A percentile compares a stretch with the other conserved stretches of the same genome.
These are phyloP conservation scores for Tephrocybe sp. DNA, from an alignment of 768 basidiomycete species.

Conservation along the genomic window DNA sequence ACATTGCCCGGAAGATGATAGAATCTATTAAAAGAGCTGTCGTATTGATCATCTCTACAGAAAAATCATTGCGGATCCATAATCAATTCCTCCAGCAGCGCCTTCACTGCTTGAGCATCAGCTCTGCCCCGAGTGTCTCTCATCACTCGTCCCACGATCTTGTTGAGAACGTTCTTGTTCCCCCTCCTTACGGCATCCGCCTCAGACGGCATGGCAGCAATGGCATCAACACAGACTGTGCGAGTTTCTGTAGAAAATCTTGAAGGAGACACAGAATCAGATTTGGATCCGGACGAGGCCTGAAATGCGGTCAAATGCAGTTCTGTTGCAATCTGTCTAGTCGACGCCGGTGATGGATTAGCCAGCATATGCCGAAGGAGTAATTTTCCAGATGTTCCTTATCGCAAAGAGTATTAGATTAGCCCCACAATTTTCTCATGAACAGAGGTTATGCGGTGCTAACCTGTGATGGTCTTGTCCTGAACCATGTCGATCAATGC, in stretches of 20 bases:
- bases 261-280: constrained; percentile 10
- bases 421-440: constrained; percentile 1
- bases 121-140: constrained; percentile 74
- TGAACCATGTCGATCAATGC: constrained; percentile 77
- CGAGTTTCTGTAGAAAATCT: constrained; percentile 38
- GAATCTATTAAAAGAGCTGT: neutral
- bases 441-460: neutral
- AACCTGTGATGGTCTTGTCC: constrained; percentile 66
- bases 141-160: constrained; percentile 86
- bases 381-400: constrained; percentile 76
- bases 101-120: constrained; percentile 61
- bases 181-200: constrained; percentile 64
- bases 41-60: neutral
- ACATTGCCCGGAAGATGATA: neutral
- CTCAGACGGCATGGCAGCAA: constrained; percentile 64
- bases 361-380: constrained; percentile 72
- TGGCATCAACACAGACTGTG: constrained; percentile 58
- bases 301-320: constrained; percentile 45
- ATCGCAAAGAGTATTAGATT: constrained; percentile 5
- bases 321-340: constrained; percentile 43
- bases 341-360: constrained; percentile 34
- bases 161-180: constrained; percentile 74
- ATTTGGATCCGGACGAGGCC: constrained; percentile 10
- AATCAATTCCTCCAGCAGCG: constrained; percentile 48
- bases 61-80: constrained; percentile 5